Base-by-base conservation (phyloP, 2,329 filamentous ascomycete species). In the Ceratocystis cacaofunesta region DNA sequence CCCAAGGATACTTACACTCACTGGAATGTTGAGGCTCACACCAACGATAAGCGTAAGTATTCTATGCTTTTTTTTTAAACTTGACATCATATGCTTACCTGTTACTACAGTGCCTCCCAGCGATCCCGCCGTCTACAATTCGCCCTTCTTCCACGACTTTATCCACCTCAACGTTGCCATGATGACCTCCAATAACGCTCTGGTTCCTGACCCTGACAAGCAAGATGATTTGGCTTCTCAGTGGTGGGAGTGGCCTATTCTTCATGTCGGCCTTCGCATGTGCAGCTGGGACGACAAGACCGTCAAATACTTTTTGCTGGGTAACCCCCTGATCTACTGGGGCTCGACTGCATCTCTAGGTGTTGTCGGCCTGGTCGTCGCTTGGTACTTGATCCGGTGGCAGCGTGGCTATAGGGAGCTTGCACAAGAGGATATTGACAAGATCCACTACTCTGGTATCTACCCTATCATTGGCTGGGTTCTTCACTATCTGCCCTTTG, bases 141-240 rank as follows among this genome's bases (percentile, higher is more conserved):
- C 92, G 44, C 94, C 95, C 1, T 99, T 99, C 82, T 81, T 96
- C 73, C 92, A 95, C 74, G 94, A 99, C 76, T 99, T 99, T 72
- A 87, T 99, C 69, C 94, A 99, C 75, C 80, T 97, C 68, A 99
- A 99, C 74, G 94, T 99, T 68, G 94, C 94, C 69, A 99, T 99
- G 94, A 96, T 97, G 92, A 99, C 94, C 2, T 97, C 94, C 48
- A 99, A 99, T 82, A 99, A 99, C 73, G 94, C 94, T 28, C 85
- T 99, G 58, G 90, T 99, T 22, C 94, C 94, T 3, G 94, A 99
- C 72, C 92, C 94, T 3, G 94, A 99, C 75, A 99, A 99, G 83
- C 94, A 99, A 76, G 94, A 99, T 72, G 94, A 99, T 72, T 84
- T 99, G 61, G 94, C 94, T 41, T 99, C 94, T 15, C 82, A 91